These are phyloP conservation scores for Mediolabrus comicus DNA, from an alignment of 108 stramenopile species.

Conservation along the genomic window DNA sequence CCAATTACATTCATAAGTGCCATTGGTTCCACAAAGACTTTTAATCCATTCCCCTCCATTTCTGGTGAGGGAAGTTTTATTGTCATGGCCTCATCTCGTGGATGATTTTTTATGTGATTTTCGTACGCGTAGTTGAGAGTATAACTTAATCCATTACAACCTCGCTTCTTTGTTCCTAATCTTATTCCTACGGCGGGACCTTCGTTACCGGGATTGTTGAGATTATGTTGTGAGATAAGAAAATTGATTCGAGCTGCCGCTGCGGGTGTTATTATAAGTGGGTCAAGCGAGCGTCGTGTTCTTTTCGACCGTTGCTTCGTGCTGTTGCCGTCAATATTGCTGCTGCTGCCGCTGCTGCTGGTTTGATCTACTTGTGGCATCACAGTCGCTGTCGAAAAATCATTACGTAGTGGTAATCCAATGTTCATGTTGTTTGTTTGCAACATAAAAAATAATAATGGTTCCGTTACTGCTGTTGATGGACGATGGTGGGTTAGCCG, in stretches of 20 bases:
- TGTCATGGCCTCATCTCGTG: conserved; percentile 61
- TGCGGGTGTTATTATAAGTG: conserved; percentile 35
- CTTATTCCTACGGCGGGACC: conserved; percentile 83
- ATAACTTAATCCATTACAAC: conserved; percentile 98
- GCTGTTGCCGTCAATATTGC: background rate
- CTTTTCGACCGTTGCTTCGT: background rate
- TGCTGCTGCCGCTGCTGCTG: background rate
- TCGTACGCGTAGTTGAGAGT: conserved; percentile 96
- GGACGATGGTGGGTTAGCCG: background rate
- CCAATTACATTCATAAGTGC: conserved; percentile 98
- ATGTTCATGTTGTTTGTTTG: too few relatives aligned
- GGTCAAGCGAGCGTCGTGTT: conserved; percentile 23
- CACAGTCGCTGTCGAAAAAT: conserved; percentile 13
- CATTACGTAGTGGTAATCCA: background rate
- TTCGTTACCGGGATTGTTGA: background rate
- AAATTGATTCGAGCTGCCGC: conserved; percentile 37
- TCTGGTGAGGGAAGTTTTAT: conserved; percentile 47
- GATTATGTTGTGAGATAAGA: conserved; percentile 32
- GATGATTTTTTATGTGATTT: conserved; percentile 47
- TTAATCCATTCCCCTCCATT: conserved; percentile 67
- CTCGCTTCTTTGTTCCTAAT: conserved; percentile 92
- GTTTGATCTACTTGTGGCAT: conserved; percentile 4
- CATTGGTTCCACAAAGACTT: conserved; percentile 97
- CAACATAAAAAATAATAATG: background rate
- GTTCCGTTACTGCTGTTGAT: background rate